Conservation (phyloP, 768 basidiomycete genomes). For the Austroboletus eburneus region DNA sequence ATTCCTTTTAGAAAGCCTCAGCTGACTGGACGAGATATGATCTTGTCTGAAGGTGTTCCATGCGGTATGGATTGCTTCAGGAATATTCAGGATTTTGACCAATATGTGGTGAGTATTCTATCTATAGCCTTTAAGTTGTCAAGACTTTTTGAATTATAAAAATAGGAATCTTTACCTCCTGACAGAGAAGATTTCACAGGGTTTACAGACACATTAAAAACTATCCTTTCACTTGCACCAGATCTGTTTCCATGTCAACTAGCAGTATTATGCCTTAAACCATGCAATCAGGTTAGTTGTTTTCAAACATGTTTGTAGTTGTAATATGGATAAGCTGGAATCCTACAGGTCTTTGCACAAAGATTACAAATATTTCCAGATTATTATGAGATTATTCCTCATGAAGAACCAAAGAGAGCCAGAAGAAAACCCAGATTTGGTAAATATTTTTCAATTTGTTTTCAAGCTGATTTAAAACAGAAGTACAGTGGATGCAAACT, state of each 20-base stretch:
- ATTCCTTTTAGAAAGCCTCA: conserved; percentile 23
- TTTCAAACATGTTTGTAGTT: background rate
- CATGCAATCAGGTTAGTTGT: conserved; percentile 41
- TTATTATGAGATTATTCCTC: too few species aligned
- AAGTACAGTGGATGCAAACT: conserved; percentile 8
- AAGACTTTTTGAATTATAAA: background rate
- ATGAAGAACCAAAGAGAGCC: background rate
- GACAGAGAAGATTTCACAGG: conserved; percentile 1
- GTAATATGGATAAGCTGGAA: too few species aligned
- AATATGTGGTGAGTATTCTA: conserved; percentile 20
- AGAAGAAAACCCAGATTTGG: conserved; percentile 14
- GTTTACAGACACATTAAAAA: conserved; percentile 25
- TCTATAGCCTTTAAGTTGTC: too few species aligned
- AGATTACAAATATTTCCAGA: conserved; percentile 18
- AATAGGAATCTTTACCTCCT: conserved; percentile 21
- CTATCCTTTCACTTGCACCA: conserved; percentile 41
- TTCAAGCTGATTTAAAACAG: background rate
- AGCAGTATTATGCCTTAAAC: conserved; percentile 43
- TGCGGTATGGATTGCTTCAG: conserved; percentile 33
- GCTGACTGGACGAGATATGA: conserved; percentile 21
- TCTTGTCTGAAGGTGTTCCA: conserved; percentile 24
- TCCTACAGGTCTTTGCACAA: conserved; percentile 16
- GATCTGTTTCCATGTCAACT: conserved; percentile 48
- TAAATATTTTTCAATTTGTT: background rate
- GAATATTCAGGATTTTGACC: conserved; percentile 22